Percentiles rank a stretch among this genome's conserved stretches.
Evolutionary conservation across 108 stramenopile species (phyloP).

Genomic region (Epipyxis sp.): DNA sequence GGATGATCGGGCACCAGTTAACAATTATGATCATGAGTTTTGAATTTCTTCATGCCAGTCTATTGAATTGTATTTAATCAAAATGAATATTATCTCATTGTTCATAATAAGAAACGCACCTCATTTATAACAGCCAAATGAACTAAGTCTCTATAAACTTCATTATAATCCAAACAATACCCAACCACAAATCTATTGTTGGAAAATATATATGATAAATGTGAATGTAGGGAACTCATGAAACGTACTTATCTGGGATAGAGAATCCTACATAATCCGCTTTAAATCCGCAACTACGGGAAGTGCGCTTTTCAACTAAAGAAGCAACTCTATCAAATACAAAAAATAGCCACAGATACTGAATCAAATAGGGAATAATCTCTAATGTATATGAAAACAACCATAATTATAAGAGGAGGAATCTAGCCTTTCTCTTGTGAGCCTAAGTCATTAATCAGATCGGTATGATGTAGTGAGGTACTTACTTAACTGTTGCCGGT

Average conservation of each 20-base stretch:
- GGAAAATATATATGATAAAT: no score
- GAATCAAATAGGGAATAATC: no score
- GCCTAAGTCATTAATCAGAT: no score
- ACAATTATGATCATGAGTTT: no score
- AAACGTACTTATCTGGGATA: conserved; percentile 57
- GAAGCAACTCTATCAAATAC: conserved; percentile 38
- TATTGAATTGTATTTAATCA: no score
- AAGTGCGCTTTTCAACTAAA: conserved; percentile 55
- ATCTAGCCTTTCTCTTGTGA: no score
- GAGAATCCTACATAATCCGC: conserved; percentile 57
- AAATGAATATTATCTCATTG: neutral
- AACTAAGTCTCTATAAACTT: conserved; percentile 55
- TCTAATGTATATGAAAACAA: no score
- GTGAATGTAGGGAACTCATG: no score
- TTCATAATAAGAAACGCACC: neutral
- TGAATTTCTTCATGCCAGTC: no score
- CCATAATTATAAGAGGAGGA: no score
- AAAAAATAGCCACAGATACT: neutral
- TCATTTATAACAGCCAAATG: conserved; percentile 56
- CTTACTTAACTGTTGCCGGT: conserved; percentile 8
- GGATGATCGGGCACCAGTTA: no score
- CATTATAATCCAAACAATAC: conserved; percentile 59
- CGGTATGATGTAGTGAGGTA: no score
- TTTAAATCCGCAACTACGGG: conserved; percentile 44
- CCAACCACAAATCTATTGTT: conserved; percentile 59